Evolutionary conservation across 768 basidiomycete species (phyloP).

Genomic region (Podaxis sp.): DNA sequence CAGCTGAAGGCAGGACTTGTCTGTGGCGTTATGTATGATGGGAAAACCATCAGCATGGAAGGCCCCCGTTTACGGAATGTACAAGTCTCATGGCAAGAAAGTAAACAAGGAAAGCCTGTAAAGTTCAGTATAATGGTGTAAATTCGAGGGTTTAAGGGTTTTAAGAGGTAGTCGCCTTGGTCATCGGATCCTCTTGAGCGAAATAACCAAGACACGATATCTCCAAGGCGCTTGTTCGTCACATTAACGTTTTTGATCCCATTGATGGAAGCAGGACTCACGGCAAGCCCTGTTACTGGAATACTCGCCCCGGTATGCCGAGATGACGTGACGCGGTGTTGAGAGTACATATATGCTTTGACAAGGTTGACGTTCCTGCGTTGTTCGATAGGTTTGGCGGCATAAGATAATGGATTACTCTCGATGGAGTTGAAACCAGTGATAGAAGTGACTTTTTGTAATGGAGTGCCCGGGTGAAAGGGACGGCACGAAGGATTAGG

Average conservation of each 20-base stretch:
- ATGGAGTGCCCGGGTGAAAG: conserved; percentile 31
- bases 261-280: conserved; percentile 17
- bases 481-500: conserved; percentile 40
- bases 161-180: conserved; percentile 15
- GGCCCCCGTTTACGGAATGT: neutral
- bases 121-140: neutral
- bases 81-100: neutral
- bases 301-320: conserved; percentile 44
- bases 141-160: neutral
- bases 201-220: conserved; percentile 34
- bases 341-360: conserved; percentile 31
- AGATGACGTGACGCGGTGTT: conserved; percentile 43
- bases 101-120: neutral
- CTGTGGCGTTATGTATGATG: neutral
- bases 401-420: conserved; percentile 35
- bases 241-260: neutral
- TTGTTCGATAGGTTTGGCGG: conserved; percentile 31
- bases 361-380: conserved; percentile 29
- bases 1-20: neutral
- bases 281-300: conserved; percentile 22
- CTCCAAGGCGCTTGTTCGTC: conserved; percentile 36
- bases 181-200: conserved; percentile 21
- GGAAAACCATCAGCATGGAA: neutral
- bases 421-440: conserved; percentile 40
- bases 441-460: conserved; percentile 33